A percentile compares a stretch with the other conserved stretches of the same genome.
Conservation (phyloP, 169 alveolate genomes). For the Plasmodium relictum region DNA sequence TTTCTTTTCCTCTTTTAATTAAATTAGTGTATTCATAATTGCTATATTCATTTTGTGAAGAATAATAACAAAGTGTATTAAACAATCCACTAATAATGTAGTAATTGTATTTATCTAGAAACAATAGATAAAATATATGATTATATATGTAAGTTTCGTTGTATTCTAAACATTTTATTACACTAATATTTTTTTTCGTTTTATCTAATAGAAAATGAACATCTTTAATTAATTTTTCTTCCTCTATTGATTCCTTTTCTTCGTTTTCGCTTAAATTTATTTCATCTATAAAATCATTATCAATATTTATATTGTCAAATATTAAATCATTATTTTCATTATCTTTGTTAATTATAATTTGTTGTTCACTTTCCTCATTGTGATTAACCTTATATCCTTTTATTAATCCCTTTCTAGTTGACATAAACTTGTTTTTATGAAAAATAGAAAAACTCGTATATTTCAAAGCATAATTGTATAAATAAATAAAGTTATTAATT, state of each 20-base stretch:
- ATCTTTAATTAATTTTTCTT: conserved; percentile 54
- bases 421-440: conserved; percentile 57
- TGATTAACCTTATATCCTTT: background rate
- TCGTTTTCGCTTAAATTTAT: conserved; percentile 67
- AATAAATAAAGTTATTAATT: conserved; percentile 69
- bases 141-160: conserved; percentile 48
- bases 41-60: conserved; percentile 62
- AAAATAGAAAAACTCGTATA: conserved; percentile 73
- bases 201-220: conserved; percentile 60
- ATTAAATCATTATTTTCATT: background rate
- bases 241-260: conserved; percentile 48
- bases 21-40: conserved; percentile 74
- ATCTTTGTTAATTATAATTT: background rate
- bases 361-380: background rate
- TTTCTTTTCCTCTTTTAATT: conserved; percentile 52
- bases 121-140: conserved; percentile 56
- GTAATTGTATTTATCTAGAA: conserved; percentile 64
- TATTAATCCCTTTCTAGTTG: conserved; percentile 59
- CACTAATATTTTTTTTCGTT: conserved; percentile 76
- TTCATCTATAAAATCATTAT: conserved; percentile 69
- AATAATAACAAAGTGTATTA: conserved; percentile 63
- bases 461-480: conserved; percentile 66
- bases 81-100: conserved; percentile 53
- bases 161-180: conserved; percentile 68
- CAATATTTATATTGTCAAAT: conserved; percentile 40